Evolutionary conservation across 2,329 filamentous ascomycete genomes (phyloP), one percentile per base, ranked within the genome.

Genomic region (Conoideocrella luteorostrata): DNA sequence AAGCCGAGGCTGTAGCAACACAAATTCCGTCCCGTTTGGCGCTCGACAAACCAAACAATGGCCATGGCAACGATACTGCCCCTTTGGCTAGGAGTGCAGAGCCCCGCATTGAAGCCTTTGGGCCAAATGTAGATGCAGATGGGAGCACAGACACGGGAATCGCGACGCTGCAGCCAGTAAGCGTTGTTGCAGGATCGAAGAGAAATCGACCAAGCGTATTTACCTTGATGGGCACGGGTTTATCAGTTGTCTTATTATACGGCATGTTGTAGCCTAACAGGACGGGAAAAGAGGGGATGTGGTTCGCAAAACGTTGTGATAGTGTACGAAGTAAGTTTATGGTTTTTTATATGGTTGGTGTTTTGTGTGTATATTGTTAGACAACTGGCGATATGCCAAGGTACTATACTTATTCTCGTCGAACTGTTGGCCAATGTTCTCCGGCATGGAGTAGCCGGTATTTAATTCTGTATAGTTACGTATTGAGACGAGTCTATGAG

Each of bases 311-410:
- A 10, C 20, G 13, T 5, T 32, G 13, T 12, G 29, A 22, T 29
- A 24, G 15, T n/a, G 28, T 30, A 9, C n/a, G 12, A 24, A 43
- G 29, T 38, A 46, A 35, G 35, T 12, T 43, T 39, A 46, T 38
- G 28, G 18, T 12, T 43, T 32, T 37, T 39, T 43, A 40, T 47
- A 47, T 47, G 43, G 35, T 45, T 47, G 38, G 11, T 29, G 41
- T 45, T 47, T 42, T 47, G 38, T 32, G 28, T 47, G 46, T 47
- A 47, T 39, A 39, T 42, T 41, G 39, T 45, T 45, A 45, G 33
- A 43, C 9, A 38, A 28, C 37, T 36, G 46, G 42, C 45, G 20
- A 18, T 29, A 20, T 7, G 46, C 46, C 42, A 29, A 17, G 26
- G 22, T 39, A 40, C 22, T 20, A 28, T 41, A 44, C 32, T n/a